Conservation (phyloP, 306 rosid species). For the Trifolium dubium region DNA sequence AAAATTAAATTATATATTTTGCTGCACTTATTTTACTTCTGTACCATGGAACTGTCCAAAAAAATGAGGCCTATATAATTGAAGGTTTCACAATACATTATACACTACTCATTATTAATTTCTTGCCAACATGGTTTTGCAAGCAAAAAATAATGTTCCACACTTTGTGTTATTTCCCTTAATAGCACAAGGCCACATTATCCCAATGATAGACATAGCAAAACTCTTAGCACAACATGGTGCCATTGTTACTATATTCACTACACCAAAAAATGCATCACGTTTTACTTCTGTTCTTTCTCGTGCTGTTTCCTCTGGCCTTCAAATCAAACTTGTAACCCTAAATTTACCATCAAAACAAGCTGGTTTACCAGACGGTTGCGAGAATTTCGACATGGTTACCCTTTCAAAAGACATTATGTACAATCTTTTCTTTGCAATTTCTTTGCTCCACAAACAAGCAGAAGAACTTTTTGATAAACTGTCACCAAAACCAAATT, state of each 20-base stretch:
- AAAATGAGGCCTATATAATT: background rate
- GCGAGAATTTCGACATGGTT: conserved; percentile 56
- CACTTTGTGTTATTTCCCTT: conserved; percentile 49
- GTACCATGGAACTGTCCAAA: no score
- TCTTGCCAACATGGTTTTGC: conserved; percentile 34
- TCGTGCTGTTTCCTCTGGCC: conserved; percentile 44
- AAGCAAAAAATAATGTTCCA: conserved; percentile 7
- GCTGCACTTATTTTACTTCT: no score
- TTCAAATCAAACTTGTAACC: conserved; percentile 23
- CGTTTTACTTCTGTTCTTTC: conserved; percentile 44
- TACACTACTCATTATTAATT: background rate
- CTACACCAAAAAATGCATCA: conserved; percentile 49
- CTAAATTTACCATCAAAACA: conserved; percentile 43
- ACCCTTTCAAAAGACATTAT: background rate
- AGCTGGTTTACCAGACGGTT: conserved; percentile 60
- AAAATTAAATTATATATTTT: no score
- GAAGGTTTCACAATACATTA: background rate
- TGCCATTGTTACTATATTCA: conserved; percentile 48
- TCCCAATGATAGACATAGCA: conserved; percentile 54
- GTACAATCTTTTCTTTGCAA: conserved; percentile 24
- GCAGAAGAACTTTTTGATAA: conserved; percentile 45
- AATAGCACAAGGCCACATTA: conserved; percentile 49
- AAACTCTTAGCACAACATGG: conserved; percentile 47
- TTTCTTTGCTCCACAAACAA: conserved; percentile 35
- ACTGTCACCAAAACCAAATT: conserved; percentile 51